Evolutionary conservation across 2,329 filamentous ascomycete genomes (phyloP).

Genomic region (Trichoderma sp.): DNA sequence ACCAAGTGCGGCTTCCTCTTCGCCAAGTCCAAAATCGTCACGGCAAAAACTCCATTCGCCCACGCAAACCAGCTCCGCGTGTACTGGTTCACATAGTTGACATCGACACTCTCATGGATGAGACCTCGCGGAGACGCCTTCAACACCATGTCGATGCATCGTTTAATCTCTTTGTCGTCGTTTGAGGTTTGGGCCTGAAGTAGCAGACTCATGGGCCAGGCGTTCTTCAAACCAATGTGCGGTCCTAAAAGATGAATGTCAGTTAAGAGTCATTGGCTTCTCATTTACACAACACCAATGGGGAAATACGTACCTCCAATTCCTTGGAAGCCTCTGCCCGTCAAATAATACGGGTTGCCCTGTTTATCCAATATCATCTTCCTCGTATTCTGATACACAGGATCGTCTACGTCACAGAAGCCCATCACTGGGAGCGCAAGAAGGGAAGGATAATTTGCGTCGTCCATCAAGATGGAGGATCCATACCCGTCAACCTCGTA

Average conservation of each 20-base stretch:
- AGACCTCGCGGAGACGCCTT: slow-evolving; percentile 72
- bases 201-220: slow-evolving; percentile 95
- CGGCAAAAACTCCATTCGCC: slow-evolving; percentile 95
- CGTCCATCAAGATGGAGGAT: slow-evolving; percentile 79
- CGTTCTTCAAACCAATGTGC: slow-evolving; percentile 78
- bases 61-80: slow-evolving; percentile 95
- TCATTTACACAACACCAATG: neutral
- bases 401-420: slow-evolving; percentile 62
- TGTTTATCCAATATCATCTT: slow-evolving; percentile 67
- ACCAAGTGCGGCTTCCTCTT: slow-evolving; percentile 84
- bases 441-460: slow-evolving; percentile 81
- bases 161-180: slow-evolving; percentile 75
- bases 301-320: slow-evolving; percentile 70
- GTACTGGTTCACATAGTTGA: slow-evolving; percentile 63
- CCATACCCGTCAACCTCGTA: slow-evolving; percentile 88
- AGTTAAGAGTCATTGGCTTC: neutral
- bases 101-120: slow-evolving; percentile 89
- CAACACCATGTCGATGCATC: slow-evolving; percentile 71
- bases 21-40: slow-evolving; percentile 85
- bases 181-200: slow-evolving; percentile 87
- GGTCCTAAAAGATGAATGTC: slow-evolving; percentile 43
- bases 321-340: slow-evolving; percentile 72
- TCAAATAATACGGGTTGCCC: slow-evolving; percentile 86
- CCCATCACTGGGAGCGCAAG: slow-evolving; percentile 76
- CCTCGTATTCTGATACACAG: slow-evolving; percentile 83